phyloP scores from a whole-genome alignment of 1,284 basidiomycete species.

The Fereydounia khargensis region DNA sequence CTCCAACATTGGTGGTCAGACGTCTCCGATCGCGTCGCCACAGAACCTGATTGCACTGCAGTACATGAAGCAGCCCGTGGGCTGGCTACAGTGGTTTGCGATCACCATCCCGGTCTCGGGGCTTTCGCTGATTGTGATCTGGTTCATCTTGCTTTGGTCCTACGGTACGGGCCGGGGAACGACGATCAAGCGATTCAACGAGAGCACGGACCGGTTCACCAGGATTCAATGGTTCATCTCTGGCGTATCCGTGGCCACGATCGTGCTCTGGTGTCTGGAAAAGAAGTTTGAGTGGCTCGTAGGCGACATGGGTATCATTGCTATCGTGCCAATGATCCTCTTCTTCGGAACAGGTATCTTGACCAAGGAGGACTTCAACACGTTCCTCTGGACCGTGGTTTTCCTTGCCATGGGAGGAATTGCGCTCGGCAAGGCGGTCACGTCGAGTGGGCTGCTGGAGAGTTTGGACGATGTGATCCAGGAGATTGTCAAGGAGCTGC shows the following conservation, averaged over 20 bases:
- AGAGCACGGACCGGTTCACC: constrained; percentile 63
- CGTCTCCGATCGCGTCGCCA: constrained; percentile 85
- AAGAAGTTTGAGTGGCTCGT: constrained; percentile 74
- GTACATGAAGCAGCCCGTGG: constrained; percentile 80
- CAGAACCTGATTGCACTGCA: constrained; percentile 93
- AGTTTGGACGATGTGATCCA: constrained; percentile 63
- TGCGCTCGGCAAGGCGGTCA: constrained; percentile 89
- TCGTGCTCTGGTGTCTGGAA: constrained; percentile 86
- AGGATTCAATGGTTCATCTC: constrained; percentile 87
- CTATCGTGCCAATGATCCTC: constrained; percentile 83
- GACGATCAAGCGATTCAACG: constrained; percentile 46
- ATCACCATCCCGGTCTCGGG: constrained; percentile 87
- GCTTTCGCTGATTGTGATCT: constrained; percentile 82
- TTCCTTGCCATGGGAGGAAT: constrained; percentile 84
- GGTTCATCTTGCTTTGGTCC: constrained; percentile 80
- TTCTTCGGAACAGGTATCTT: constrained; percentile 94
- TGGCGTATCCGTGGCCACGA: constrained; percentile 80
- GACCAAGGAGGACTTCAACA: constrained; percentile 70
- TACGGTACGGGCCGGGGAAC: constrained; percentile 75
- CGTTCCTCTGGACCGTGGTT: constrained; percentile 56
- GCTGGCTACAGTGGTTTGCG: constrained; percentile 91
- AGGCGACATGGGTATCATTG: constrained; percentile 95
- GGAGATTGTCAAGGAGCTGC: constrained; percentile 68
- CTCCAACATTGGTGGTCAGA: constrained; percentile 96
- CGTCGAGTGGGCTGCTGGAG: constrained; percentile 78